Conservation (phyloP, 352 stramenopile species). For the Plasmopara viticola region DNA sequence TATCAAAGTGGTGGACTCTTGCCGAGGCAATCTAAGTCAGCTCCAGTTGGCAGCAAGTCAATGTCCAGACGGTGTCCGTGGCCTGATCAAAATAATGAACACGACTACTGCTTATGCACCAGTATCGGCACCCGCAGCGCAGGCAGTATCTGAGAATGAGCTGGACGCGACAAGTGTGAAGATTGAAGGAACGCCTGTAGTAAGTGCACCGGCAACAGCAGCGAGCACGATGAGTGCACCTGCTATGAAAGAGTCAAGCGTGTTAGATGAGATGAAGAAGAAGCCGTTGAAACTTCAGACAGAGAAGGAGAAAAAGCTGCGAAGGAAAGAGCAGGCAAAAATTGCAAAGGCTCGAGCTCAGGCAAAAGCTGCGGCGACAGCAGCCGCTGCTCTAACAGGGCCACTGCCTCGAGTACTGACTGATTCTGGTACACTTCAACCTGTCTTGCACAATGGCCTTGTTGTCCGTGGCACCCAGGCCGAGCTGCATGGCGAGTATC, state of each 20-base stretch:
- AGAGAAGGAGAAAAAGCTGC: slow-evolving; percentile 85
- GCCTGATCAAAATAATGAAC: slow-evolving; percentile 87
- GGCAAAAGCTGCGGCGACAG: slow-evolving; percentile 53
- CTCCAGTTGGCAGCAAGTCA: slow-evolving; percentile 64
- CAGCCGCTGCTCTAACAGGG: slow-evolving; percentile 15
- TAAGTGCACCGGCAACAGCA: background rate
- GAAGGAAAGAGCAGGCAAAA: slow-evolving; percentile 76
- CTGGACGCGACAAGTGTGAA: slow-evolving; percentile 9
- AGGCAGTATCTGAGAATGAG: slow-evolving; percentile 14
- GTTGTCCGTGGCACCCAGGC: slow-evolving; percentile 66
- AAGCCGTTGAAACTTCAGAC: slow-evolving; percentile 72
- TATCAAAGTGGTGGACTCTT: slow-evolving; percentile 85
- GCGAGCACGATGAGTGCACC: background rate
- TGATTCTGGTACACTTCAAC: slow-evolving; percentile 3
- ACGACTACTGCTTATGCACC: slow-evolving; percentile 34
- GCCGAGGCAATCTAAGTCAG: slow-evolving; percentile 62
- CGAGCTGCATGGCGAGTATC: slow-evolving; percentile 47
- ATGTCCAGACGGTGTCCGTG: slow-evolving; percentile 66
- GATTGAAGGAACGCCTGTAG: slow-evolving; percentile 8
- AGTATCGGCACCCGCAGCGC: slow-evolving; percentile 11
- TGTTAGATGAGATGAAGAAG: slow-evolving; percentile 52
- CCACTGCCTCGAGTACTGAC: slow-evolving; percentile 8
- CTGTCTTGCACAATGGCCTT: slow-evolving; percentile 50
- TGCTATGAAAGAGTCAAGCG: slow-evolving; percentile 15
- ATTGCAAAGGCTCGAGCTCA: slow-evolving; percentile 68